Conservation (phyloP, 164 flowering plant species). For the Vitis rotundifolia region DNA sequence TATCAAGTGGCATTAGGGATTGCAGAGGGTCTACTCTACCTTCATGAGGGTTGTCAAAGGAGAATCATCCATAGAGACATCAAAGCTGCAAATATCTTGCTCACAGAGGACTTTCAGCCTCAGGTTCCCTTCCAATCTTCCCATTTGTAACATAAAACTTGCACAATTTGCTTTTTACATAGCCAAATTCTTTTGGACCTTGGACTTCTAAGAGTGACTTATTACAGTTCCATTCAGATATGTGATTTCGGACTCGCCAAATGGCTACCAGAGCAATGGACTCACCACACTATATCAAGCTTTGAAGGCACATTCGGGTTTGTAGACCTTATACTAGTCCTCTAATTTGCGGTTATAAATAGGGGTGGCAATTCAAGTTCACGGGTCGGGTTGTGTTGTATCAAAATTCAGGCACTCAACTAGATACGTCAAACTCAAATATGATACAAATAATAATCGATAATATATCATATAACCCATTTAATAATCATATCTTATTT, state of each 20-base stretch:
- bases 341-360: no score
- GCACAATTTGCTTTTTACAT: neutral
- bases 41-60: constrained; percentile 66
- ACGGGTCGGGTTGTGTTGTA: no score
- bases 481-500: no score
- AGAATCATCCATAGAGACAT: constrained; percentile 78
- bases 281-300: constrained; percentile 71
- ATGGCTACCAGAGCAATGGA: constrained; percentile 96
- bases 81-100: constrained; percentile 75
- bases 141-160: neutral
- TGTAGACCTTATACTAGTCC: constrained; percentile 6
- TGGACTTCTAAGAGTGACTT: neutral
- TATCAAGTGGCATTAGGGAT: constrained; percentile 59
- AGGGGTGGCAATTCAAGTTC: no score
- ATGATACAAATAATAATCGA: no score
- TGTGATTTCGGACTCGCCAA: constrained; percentile 97
- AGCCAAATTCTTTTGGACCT: neutral
- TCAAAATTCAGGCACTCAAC: no score
- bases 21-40: constrained; percentile 59
- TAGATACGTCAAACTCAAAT: no score
- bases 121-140: constrained; percentile 35
- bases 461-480: no score
- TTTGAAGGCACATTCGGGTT: constrained; percentile 96
- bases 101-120: constrained; percentile 55
- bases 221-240: constrained; percentile 48